These are phyloP conservation scores for Hordeum pubiflorum DNA, from an alignment of 202 grass and related monocot species.

Conservation along the genomic window DNA sequence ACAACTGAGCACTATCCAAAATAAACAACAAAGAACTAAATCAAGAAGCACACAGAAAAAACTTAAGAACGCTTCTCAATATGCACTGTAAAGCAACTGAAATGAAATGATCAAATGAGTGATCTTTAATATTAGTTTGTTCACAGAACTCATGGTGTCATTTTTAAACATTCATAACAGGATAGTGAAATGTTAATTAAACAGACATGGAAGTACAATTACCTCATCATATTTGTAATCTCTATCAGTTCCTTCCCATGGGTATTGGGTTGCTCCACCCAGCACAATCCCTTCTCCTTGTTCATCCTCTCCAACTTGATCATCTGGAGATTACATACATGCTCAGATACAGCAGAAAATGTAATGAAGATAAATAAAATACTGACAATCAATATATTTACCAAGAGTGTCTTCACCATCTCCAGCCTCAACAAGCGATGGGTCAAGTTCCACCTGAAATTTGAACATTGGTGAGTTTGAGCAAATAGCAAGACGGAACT, in stretches of 20 bases:
- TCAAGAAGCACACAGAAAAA: not conserved
- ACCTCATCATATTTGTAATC: conserved; percentile 93
- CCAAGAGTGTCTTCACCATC: conserved; percentile 41
- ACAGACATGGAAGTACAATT: conserved; percentile 28
- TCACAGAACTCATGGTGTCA: not conserved
- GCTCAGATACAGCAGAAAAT: conserved; percentile 18
- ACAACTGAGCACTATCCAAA: not conserved
- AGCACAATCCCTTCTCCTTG: conserved; percentile 75
- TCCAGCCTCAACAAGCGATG: conserved; percentile 47
- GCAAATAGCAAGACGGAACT: not conserved
- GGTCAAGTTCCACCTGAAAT: conserved; percentile 48
- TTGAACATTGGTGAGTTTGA: conserved; percentile 7
- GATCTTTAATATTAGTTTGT: not conserved
- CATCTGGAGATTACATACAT: conserved; percentile 38
- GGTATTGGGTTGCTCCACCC: conserved; percentile 32
- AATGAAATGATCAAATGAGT: no score
- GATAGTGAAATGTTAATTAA: not conserved
- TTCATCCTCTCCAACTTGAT: conserved; percentile 68
- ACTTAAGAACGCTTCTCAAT: not conserved
- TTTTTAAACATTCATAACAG: not conserved
- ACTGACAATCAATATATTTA: conserved; percentile 22
- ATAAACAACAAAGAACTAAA: not conserved
- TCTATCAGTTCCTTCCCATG: conserved; percentile 85
- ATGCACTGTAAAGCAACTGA: not conserved
- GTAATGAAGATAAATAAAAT: conserved; percentile 6